Evolutionary conservation across 2,329 filamentous ascomycete species (phyloP).

Genomic region (Fusarium sp.): DNA sequence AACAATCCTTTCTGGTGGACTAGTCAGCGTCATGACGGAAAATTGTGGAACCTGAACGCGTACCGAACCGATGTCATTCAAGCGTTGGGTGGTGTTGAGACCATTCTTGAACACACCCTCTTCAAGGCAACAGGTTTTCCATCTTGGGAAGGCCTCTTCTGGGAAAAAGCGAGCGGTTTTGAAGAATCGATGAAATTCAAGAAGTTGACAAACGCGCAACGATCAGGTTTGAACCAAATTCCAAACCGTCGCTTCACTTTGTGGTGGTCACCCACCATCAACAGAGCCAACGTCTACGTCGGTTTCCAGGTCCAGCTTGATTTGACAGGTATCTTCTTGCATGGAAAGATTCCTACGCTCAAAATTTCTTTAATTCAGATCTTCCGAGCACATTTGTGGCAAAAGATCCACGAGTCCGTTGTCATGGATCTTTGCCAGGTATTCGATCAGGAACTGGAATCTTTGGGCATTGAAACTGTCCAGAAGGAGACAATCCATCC

Average conservation of each 20-base stretch:
- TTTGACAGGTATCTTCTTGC: slow-evolving; percentile 97
- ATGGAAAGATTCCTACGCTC: slow-evolving; percentile 97
- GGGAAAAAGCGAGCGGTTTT: slow-evolving; percentile 71
- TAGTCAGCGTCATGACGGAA: slow-evolving; percentile 95
- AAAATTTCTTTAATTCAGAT: slow-evolving; percentile 99
- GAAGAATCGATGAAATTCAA: slow-evolving; percentile 90
- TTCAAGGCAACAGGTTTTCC: slow-evolving; percentile 98
- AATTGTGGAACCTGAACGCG: slow-evolving; percentile 95
- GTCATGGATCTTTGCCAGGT: slow-evolving; percentile 99
- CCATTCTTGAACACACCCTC: slow-evolving; percentile 94
- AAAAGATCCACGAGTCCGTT: slow-evolving; percentile 98
- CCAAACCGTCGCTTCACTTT: slow-evolving; percentile 98
- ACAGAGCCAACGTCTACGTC: slow-evolving; percentile 96
- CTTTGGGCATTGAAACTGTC: slow-evolving; percentile 94
- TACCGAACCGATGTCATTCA: slow-evolving; percentile 98
- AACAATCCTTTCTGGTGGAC: slow-evolving; percentile 99
- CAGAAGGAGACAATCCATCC: slow-evolving; percentile 99
- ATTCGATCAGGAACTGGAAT: slow-evolving; percentile 96
- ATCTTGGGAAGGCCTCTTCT: slow-evolving; percentile 96
- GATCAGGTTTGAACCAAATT: slow-evolving; percentile 97
- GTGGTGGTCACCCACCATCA: slow-evolving; percentile 97
- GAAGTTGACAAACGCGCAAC: slow-evolving; percentile 96
- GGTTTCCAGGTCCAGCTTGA: slow-evolving; percentile 99
- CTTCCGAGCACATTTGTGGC: slow-evolving; percentile 99
- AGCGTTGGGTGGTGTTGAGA: slow-evolving; percentile 94